Conservation (phyloP, 140 eudicot species). For the Stevia rebaudiana region DNA sequence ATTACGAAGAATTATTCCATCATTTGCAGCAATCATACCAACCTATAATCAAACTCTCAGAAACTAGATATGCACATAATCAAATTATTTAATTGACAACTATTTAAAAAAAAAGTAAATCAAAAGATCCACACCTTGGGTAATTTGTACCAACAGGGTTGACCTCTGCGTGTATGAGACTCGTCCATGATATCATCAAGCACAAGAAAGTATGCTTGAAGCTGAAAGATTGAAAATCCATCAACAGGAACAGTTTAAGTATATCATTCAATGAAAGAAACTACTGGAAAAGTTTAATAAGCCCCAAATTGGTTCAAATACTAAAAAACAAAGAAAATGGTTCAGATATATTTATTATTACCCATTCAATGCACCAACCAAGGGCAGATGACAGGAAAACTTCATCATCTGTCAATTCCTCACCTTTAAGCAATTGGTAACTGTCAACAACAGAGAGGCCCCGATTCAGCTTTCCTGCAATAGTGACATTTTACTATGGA, state of each 20-base stretch:
- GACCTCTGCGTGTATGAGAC: constrained; percentile 81
- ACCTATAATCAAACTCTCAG: constrained; percentile 33
- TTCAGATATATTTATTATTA: constrained; percentile 18
- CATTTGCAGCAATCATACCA: constrained; percentile 85
- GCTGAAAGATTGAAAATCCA: constrained; percentile 47
- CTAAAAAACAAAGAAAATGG: no score
- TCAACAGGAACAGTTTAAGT: neutral
- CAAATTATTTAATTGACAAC: neutral
- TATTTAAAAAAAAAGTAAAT: neutral
- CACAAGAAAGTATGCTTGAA: constrained; percentile 85
- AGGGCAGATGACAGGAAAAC: constrained; percentile 65
- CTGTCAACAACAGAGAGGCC: constrained; percentile 95
- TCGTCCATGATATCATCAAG: constrained; percentile 82
- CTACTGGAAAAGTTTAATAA: neutral
- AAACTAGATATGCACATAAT: neutral
- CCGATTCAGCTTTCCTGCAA: constrained; percentile 68
- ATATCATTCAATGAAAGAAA: constrained; percentile 9
- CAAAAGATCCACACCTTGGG: constrained; percentile 40
- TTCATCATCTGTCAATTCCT: constrained; percentile 58
- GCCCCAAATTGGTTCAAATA: neutral
- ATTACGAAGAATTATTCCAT: constrained; percentile 77
- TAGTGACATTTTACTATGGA: neutral
- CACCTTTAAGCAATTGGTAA: constrained; percentile 68
- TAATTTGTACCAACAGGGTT: constrained; percentile 78
- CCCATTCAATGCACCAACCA: constrained; percentile 99